Percentiles rank a stretch among this genome's conserved stretches.
These are phyloP conservation scores for Aspergillus thermomutatus DNA, from an alignment of 2,329 filamentous ascomycete genomes.

Conservation along the genomic window DNA sequence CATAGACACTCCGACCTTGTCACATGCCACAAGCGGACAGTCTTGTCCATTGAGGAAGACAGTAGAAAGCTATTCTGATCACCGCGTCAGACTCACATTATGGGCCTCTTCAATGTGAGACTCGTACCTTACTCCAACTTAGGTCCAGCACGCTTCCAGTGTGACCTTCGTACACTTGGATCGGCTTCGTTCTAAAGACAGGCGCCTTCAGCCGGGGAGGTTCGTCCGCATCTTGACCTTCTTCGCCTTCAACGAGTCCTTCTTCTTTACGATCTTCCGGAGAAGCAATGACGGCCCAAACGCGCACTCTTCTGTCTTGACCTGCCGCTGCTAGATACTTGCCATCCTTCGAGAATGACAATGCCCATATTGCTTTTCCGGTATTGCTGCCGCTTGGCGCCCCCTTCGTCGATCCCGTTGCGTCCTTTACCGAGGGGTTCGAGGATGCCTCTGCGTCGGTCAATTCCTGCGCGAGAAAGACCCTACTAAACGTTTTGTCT, in stretches of 20 bases:
- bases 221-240: constrained; percentile 45
- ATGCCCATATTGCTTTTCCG: constrained; percentile 78
- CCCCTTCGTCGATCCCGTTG: constrained; percentile 20
- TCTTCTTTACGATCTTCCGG: constrained; percentile 72
- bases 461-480: constrained; percentile 93
- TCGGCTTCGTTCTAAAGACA: constrained; percentile 77
- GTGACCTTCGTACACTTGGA: constrained; percentile 79
- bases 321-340: constrained; percentile 89
- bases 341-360: constrained; percentile 90
- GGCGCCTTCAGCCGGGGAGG: constrained; percentile 75
- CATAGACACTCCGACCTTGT: constrained; percentile 82
- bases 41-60: constrained; percentile 97
- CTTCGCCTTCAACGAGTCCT: constrained; percentile 64
- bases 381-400: constrained; percentile 26
- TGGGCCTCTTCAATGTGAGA: neutral
- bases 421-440: constrained; percentile 28
- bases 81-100: constrained; percentile 6
- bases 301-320: constrained; percentile 76
- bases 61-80: constrained; percentile 83
- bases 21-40: constrained; percentile 89
- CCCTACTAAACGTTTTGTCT: constrained; percentile 72
- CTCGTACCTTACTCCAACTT: constrained; percentile 84
- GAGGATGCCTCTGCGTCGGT: constrained; percentile 51
- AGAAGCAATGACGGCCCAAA: constrained; percentile 85
- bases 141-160: constrained; percentile 82